Evolutionary conservation across 78 protist genomes (phyloP), one percentile per base, ranked within the genome.

Genomic region (Dictyostelium firmibasis): DNA sequence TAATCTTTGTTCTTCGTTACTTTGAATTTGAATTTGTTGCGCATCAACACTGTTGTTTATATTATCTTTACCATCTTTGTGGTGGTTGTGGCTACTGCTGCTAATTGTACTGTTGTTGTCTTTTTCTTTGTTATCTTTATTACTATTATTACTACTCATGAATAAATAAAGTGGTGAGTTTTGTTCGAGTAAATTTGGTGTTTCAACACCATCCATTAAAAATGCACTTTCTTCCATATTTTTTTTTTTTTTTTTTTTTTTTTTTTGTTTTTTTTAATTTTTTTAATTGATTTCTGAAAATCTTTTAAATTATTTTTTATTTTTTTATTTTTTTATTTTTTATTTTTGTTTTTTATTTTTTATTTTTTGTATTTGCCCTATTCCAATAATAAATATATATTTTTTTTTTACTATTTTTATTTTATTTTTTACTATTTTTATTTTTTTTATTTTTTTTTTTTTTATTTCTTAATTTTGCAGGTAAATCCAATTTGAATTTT

Each of bases 81-180:
- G 10, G 6, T 50, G 2, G 6, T 50, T 50, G 6, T 50, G n/a
- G n/a, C n/a, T n/a, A n/a, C n/a, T n/a, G n/a, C 31, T 25, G 3
- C 31, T 60, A n/a, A 0, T 64, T 20, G 10, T 64, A 25, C 31
- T 67, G 2, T 27, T 67, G 7, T 41, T 14, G 18, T 33, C 35
- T 10, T 72, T 72, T 33, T 20, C 44, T 13, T 33, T 72, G 1
- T 44, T 44, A 31, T 29, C 75, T 27, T 29, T 67, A n/a, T n/a
- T n/a, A n/a, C n/a, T n/a, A n/a, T n/a, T n/a, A n/a, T n/a, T n/a
- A n/a, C n/a, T n/a, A 27, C 75, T 67, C 75, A 67, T 67, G 27
- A 67, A 67, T 67, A 67, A 67, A 67, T 67, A 67, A 67, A 67
- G 75, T 67, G 75, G 75, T 1, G 75, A 67, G 27, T 67, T 67